Percentiles rank a stretch among this genome's conserved stretches.
phyloP scores from a whole-genome alignment of 2,329 filamentous ascomycete species.

The Escovopsis sp. region DNA sequence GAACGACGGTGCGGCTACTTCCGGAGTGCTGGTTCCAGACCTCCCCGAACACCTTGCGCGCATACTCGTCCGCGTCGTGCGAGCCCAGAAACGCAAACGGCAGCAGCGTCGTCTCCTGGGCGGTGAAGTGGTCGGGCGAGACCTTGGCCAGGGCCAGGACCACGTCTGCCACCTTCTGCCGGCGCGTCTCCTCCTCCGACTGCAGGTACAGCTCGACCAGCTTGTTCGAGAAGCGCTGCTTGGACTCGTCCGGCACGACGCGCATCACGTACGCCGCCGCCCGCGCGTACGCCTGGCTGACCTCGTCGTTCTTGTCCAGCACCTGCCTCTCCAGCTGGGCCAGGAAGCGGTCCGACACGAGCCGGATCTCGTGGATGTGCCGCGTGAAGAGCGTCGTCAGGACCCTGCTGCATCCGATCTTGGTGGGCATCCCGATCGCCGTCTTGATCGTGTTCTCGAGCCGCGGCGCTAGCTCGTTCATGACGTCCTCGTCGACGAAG shows the following conservation, averaged over 20 bases:
- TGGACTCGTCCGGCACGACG: conserved; percentile 32
- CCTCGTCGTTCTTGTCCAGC: conserved; percentile 85
- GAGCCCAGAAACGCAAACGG: conserved; percentile 82
- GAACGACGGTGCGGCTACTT: conserved; percentile 61
- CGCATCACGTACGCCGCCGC: conserved; percentile 74
- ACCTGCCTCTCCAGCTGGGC: conserved; percentile 66
- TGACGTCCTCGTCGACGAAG: conserved; percentile 62
- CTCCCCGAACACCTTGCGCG: conserved; percentile 63
- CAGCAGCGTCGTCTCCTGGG: conserved; percentile 57
- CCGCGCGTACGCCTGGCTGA: conserved; percentile 75
- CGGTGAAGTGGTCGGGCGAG: conserved; percentile 74
- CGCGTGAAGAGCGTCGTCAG: conserved; percentile 73
- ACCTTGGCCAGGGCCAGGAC: conserved; percentile 70
- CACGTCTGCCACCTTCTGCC: conserved; percentile 69
- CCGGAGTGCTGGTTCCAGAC: conserved; percentile 89
- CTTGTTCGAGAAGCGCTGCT: conserved; percentile 34
- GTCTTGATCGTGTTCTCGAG: conserved; percentile 70
- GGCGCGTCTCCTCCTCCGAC: conserved; percentile 60
- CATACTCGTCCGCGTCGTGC: conserved; percentile 70
- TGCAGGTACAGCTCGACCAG: conserved; percentile 62
- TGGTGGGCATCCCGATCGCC: conserved; percentile 81
- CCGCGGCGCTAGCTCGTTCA: conserved; percentile 54
- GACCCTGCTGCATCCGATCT: conserved; percentile 78
- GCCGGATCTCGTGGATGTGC: conserved; percentile 57
- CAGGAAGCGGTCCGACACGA: conserved; percentile 62